Evolutionary conservation across 208 protist species (phyloP), one percentile per base, ranked within the genome.

Genomic region (Acanthamoeba healyi): DNA sequence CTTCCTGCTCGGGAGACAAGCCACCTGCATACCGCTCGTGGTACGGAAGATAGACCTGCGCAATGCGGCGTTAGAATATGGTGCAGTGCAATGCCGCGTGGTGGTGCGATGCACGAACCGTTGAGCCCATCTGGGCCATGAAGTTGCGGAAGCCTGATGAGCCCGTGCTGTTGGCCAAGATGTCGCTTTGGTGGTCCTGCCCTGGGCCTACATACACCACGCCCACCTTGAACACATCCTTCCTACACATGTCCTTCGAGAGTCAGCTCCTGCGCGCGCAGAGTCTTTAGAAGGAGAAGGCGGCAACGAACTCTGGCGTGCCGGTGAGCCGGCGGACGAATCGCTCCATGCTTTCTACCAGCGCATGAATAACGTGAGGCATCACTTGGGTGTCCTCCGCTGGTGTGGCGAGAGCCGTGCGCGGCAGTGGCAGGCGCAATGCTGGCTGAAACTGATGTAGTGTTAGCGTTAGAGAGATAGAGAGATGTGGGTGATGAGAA

Each of bases 151-250:
- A 88, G 1, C 44, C 81, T 15, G 34, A 29, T 14, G 81, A 88
- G 54, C 51, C 12, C 3, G 29, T 36, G 44, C 38, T 65, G 38
- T 88, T 88, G 44, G 44, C 49, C 12, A 88, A 24, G 26, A 88
- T 88, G 42, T 36, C 54, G 14, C 10, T 34, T 19, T 88, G 81
- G 24, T 88, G n/a, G 44, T 88, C 44, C 49, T 88, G 81, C 19
- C 81, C 81, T 9, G 29, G 44, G 12, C 44, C 38, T 17, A 88
- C 81, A 36, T 88, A 88, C 14, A 88, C n/a, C 38, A 88, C 44
- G 42, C 81, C 81, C 38, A 88, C 54, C 49, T 88, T 88, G 81
- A 46, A 88, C 38, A 65, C 54, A 19, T 88, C 81, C 44, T 65
- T 56, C 81, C 81, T 88, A 34, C 22, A 32, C 36, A 44, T 1